Percentiles rank a stretch among this genome's conserved stretches.
Evolutionary conservation across 108 stramenopile species (phyloP).

Genomic region (Licmophora abbreviata): DNA sequence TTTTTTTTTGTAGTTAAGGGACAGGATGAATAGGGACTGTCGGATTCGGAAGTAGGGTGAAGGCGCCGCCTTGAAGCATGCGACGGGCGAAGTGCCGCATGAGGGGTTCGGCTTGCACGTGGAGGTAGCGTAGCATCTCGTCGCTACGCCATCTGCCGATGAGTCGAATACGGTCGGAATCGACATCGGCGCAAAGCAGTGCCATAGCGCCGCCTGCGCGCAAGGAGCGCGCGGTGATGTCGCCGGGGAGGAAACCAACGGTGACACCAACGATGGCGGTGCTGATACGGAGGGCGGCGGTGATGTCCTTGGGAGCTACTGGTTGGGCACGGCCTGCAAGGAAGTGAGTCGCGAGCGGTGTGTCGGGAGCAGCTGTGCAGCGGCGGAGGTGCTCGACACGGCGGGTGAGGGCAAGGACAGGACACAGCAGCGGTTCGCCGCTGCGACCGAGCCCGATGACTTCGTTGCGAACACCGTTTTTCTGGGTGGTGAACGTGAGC

Average conservation of each 20-base stretch:
- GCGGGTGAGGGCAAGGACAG: constrained; percentile 16
- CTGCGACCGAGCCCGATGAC: constrained; percentile 23
- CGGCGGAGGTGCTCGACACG: constrained; percentile 18
- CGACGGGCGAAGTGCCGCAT: constrained; percentile 1
- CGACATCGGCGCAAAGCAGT: constrained; percentile 16
- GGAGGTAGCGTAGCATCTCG: constrained; percentile 41
- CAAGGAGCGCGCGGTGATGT: constrained; percentile 19
- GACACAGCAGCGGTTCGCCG: constrained; percentile 28
- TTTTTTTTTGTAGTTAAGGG: too few species aligned
- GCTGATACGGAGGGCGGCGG: neutral
- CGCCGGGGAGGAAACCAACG: constrained; percentile 22
- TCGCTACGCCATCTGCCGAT: constrained; percentile 21
- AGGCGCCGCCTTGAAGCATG: constrained; percentile 7
- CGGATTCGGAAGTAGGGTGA: constrained; percentile 5
- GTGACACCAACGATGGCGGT: constrained; percentile 1
- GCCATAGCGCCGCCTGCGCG: constrained; percentile 28
- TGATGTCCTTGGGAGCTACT: neutral
- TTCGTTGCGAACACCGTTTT: constrained; percentile 26
- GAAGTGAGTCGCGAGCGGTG: constrained; percentile 2
- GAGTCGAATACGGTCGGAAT: constrained; percentile 19
- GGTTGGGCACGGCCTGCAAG: neutral
- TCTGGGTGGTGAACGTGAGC: constrained; percentile 20
- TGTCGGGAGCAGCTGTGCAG: constrained; percentile 4
- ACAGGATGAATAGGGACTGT: too few species aligned
- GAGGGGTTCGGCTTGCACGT: constrained; percentile 3